Base-by-base conservation (phyloP, 306 rosid species). In the Erythrophleum fordii region DNA sequence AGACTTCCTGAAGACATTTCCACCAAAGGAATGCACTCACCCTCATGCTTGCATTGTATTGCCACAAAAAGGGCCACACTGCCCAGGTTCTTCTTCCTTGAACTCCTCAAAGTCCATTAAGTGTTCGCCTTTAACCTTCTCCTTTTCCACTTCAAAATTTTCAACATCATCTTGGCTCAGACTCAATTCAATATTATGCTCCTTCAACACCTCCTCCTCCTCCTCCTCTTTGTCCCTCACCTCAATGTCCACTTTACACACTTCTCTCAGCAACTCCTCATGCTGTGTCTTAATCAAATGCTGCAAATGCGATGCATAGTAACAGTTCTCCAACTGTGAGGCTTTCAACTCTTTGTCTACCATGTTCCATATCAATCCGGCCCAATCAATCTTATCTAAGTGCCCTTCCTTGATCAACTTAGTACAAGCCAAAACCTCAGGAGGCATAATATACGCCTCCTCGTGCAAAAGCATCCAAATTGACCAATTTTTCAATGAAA, bases 241-340 rank as follows among this genome's bases (percentile, higher is more conserved):
- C 58, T 77, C 85, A 20, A 73, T 59, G 52, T 80, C 86, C 60
- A 58, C 73, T 75, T 85, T 52, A 45, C 55, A 75, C 7, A 18
- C 59, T 22, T 52, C 87, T 72, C 72, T 82, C 77, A 89, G 77
- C 80, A 92, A 58, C 61, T 91, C 86, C 73, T 83, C 86, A 11
- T 81, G 86, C 85, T 93, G 94, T 0, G 64, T 56, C 87, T 80
- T 88, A 45, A 95, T 91, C 84, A 95, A 76, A 14, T 72, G 87
- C 87, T 91, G 97, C 87, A 95, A 83, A 88, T 95, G 93, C 0
- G 98, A 89, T 3, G 97, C 97, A 69, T 93, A 95, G 80, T 91
- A 91, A 86, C 99, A 95, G 44, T 83, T 76, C 52, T 8, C 86
- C 80, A 93, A 73, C 39, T 67, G 62, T 0, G 87, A 72, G 8